Evolutionary conservation across 1,284 basidiomycete genomes (phyloP).

Genomic region (Phylloporus sp.): DNA sequence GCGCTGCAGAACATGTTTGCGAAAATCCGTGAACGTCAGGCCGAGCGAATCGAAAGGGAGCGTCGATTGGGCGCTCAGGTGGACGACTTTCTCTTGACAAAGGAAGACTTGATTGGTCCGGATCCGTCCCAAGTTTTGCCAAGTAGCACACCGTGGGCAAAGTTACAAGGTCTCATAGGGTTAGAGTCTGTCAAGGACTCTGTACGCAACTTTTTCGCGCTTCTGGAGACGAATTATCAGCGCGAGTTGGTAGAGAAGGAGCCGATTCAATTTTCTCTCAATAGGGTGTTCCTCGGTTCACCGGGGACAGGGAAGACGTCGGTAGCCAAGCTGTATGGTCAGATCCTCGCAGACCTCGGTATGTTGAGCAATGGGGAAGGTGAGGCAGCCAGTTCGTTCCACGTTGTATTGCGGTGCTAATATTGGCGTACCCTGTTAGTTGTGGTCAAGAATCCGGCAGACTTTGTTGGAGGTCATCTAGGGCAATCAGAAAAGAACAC

Average conservation of each 20-base stretch:
- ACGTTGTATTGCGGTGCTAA: slow-evolving; percentile 2
- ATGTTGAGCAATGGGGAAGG: slow-evolving; percentile 75
- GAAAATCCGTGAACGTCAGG: slow-evolving; percentile 57
- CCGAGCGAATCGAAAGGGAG: slow-evolving; percentile 50
- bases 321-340: slow-evolving; percentile 69
- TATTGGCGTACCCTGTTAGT: slow-evolving; percentile 46
- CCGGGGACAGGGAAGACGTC: slow-evolving; percentile 77
- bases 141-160: slow-evolving; percentile 57
- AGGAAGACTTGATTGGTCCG: slow-evolving; percentile 69
- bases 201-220: slow-evolving; percentile 54
- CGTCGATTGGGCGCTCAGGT: slow-evolving; percentile 48
- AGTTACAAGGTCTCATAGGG: slow-evolving; percentile 62
- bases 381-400: slow-evolving; percentile 30
- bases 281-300: slow-evolving; percentile 67
- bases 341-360: slow-evolving; percentile 64
- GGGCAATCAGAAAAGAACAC: slow-evolving; percentile 70
- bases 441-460: slow-evolving; percentile 69
- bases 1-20: slow-evolving; percentile 60
- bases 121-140: slow-evolving; percentile 59
- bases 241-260: slow-evolving; percentile 64
- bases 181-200: slow-evolving; percentile 64
- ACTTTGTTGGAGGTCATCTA: slow-evolving; percentile 64
- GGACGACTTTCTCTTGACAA: slow-evolving; percentile 57
- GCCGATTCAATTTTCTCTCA: slow-evolving; percentile 62
- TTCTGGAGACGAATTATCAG: slow-evolving; percentile 61